Percentiles rank a stretch among this genome's conserved stretches.
These are phyloP conservation scores for Penicillium macrosclerotiorum DNA, from an alignment of 495 filamentous ascomycete genomes.

Conservation along the genomic window DNA sequence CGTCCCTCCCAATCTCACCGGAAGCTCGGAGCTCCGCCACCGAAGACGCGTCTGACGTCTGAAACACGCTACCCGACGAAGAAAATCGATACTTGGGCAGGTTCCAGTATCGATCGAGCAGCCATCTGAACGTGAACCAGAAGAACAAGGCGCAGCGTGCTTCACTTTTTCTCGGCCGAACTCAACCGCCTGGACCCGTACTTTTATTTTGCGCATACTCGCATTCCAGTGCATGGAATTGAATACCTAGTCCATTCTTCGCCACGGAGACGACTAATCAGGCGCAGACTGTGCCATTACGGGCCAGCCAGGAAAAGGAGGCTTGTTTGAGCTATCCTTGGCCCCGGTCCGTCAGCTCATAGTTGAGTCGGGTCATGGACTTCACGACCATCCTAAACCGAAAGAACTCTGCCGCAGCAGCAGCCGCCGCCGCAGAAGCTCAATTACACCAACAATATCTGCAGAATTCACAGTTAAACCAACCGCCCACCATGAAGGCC, in stretches of 20 bases:
- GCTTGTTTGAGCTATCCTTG: conserved; percentile 32
- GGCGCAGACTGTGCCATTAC: conserved; percentile 2
- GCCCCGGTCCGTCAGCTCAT: conserved; percentile 30
- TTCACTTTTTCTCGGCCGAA: not conserved
- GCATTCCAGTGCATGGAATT: conserved; percentile 20
- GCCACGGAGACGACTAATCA: conserved; percentile 2
- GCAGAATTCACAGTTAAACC: conserved; percentile 44
- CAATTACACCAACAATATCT: conserved; percentile 56
- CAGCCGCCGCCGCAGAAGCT: conserved; percentile 48
- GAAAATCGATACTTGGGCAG: not conserved
- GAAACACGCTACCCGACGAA: conserved; percentile 1
- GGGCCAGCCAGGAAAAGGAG: conserved; percentile 12
- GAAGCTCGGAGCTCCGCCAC: not conserved
- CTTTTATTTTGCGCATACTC: conserved; percentile 8
- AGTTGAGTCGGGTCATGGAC: conserved; percentile 58
- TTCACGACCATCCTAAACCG: conserved; percentile 68
- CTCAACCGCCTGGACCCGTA: not conserved
- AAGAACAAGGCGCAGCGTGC: not conserved
- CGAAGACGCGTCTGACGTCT: conserved; percentile 1
- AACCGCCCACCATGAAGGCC: conserved; percentile 54
- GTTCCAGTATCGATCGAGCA: not conserved
- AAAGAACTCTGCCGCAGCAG: conserved; percentile 54
- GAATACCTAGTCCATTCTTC: conserved; percentile 9
- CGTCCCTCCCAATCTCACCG: not conserved
- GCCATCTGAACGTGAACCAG: not conserved